Evolutionary conservation across 768 basidiomycete genomes (phyloP).

Genomic region (Suillus tomentosus): DNA sequence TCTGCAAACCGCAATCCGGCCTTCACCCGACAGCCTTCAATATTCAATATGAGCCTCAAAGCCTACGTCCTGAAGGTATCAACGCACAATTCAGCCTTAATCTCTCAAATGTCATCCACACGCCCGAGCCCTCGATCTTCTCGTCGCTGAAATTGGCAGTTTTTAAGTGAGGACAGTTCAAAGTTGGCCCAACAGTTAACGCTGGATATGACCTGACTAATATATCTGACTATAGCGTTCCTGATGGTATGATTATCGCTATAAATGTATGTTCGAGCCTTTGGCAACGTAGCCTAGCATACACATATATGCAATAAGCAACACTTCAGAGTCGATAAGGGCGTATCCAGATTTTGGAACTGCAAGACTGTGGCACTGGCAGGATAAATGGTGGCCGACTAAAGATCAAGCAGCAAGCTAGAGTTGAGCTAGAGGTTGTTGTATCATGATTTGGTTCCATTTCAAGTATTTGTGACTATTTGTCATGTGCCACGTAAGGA

Average conservation of each 20-base stretch:
- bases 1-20: too few relatives aligned
- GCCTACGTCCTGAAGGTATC: too few relatives aligned
- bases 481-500: slow-evolving; percentile 11
- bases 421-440: too few relatives aligned
- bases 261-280: background rate
- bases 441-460: background rate
- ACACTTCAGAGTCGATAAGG: background rate
- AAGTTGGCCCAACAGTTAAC: background rate
- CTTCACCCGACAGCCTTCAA: too few relatives aligned
- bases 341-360: background rate
- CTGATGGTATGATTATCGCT: background rate
- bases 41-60: too few relatives aligned
- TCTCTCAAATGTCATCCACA: too few relatives aligned
- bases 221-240: background rate
- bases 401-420: too few relatives aligned
- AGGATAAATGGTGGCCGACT: background rate
- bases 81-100: too few relatives aligned
- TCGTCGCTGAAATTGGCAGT: background rate
- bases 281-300: too few relatives aligned
- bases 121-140: too few relatives aligned
- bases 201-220: background rate
- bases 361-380: background rate
- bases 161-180: background rate
- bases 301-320: background rate
- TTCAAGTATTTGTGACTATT: background rate